Evolutionary conservation across 2,329 filamentous ascomycete genomes (phyloP), one percentile per base, ranked within the genome.

Genomic region (Paracorniculantispora psalliotae): DNA sequence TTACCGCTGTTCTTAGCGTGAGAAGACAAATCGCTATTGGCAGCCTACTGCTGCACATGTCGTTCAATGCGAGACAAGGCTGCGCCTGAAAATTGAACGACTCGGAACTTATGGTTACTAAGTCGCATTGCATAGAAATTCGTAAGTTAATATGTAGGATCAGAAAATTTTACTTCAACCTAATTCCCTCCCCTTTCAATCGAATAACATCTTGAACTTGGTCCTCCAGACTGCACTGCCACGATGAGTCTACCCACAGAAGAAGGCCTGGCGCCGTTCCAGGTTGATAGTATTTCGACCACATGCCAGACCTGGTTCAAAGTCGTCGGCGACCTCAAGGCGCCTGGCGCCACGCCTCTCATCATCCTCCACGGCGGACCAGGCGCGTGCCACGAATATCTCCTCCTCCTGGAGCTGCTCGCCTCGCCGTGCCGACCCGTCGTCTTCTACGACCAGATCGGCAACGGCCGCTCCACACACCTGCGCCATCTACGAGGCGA

Each of bases 371-470:
- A 80, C 63, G 77, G 78, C 55, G 78, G 78, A 0, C 77, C 77
- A 1, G 79, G 79, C n/a, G 71, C 73, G 30, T 68, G 71, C n/a
- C 76, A 79, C 62, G 70, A 76, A 25, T 79, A 78, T 62, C 63
- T 78, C 21, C 63, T 71, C 1, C 68, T 73, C 0, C 67, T 81
- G 26, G 72, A 63, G 65, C 66, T 28, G 72, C 75, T 62, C 12
- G 43, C 58, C 4, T 10, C 15, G 13, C 12, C 15, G 33, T 13
- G 10, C 17, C 37, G 51, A 7, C 77, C 81, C 0, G 68, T 83
- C 2, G 67, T 83, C 28, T 75, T 82, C 65, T 83, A 83, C 66
- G 80, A 84, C 63, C 80, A 83, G 61, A 71, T 83, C 54, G 80
- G 81, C 23, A 77, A 75, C 61, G 81, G 79, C 9, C 65, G 65